phyloP scores from a whole-genome alignment of 1,284 basidiomycete species.

The Trametes versicolor region DNA sequence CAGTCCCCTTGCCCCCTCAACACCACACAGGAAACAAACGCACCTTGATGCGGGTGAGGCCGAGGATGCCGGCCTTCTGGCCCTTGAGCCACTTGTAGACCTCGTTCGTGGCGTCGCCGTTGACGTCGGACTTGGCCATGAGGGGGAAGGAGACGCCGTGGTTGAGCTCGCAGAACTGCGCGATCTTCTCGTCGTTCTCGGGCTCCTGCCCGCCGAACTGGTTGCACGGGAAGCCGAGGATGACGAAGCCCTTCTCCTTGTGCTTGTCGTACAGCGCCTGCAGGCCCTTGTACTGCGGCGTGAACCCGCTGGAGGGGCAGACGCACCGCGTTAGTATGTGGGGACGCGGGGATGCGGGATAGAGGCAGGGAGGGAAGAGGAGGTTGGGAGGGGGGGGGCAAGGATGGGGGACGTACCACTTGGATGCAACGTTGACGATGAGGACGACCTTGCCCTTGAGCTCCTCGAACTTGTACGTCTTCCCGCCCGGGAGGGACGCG shows the following conservation, averaged over 20 bases:
- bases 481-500: constrained; percentile 63
- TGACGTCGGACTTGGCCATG: constrained; percentile 93
- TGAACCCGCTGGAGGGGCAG: constrained; percentile 77
- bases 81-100: constrained; percentile 90
- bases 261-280: constrained; percentile 88
- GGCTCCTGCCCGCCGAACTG: constrained; percentile 88
- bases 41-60: constrained; percentile 82
- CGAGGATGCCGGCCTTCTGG: constrained; percentile 78
- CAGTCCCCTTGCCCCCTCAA: not conserved
- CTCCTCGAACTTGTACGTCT: constrained; percentile 68
- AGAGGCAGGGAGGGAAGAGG: not conserved
- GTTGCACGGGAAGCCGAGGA: constrained; percentile 94
- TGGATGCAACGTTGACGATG: constrained; percentile 78
- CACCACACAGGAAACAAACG: constrained; percentile 28
- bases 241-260: constrained; percentile 77
- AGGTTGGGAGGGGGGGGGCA: not conserved
- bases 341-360: not conserved
- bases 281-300: constrained; percentile 89
- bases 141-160: constrained; percentile 88
- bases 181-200: constrained; percentile 72
- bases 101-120: constrained; percentile 82
- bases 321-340: not conserved
- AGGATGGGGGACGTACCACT: constrained; percentile 60
- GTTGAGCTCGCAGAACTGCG: constrained; percentile 76
- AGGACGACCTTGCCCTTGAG: constrained; percentile 81